Evolutionary conservation across 495 filamentous ascomycete species (phyloP), one percentile per base, ranked within the genome.

Genomic region (Podospora pseudocomata): DNA sequence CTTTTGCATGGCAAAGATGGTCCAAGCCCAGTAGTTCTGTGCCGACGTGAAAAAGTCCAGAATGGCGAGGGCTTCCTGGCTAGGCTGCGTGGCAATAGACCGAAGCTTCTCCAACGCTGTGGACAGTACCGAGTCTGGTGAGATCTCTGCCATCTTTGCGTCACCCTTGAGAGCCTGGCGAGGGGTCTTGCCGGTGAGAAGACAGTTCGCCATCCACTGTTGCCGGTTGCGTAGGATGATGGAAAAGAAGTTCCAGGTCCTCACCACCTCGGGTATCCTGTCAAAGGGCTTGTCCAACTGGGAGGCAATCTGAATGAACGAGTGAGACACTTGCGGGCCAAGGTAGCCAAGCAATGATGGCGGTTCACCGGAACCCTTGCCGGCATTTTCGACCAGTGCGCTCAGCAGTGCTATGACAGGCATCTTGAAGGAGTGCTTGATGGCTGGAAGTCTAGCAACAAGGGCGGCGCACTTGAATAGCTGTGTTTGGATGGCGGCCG

Each of bases 1-100:
- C 65, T 88, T 89, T 62, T 89, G 88, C 20, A 96, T 77, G 39
- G 89, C 86, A 39, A 89, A 87, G 65, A 93, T 92, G 7, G 91
- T 91, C 90, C 95, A 94, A 11, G 92, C 91, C 94, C 93, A 97
- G 72, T 90, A 89, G 77, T 96, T 94, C 77, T 94, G 92, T 13
- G 93, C 90, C 4, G 88, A 85, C 9, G 89, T 87, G 39, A 98
- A 87, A 75, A 97, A 97, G 69, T 94, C 88, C 16, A 99, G 84
- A 75, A 97, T 87, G 0, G 89, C 86, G 39, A 94, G 79, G 19
- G 87, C 82, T 57, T 89, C 85, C 67, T 82, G 82, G 58, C 87
- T 83, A 5, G 90, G 81, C 13, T 91, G 67, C 23, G 85, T 81
- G 18, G 88, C 83, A 69, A 97, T 89, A 13, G 86, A 83, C 18